These are phyloP conservation scores for Phytophthora boehmeriae DNA, from an alignment of 352 stramenopile genomes.

Conservation along the genomic window DNA sequence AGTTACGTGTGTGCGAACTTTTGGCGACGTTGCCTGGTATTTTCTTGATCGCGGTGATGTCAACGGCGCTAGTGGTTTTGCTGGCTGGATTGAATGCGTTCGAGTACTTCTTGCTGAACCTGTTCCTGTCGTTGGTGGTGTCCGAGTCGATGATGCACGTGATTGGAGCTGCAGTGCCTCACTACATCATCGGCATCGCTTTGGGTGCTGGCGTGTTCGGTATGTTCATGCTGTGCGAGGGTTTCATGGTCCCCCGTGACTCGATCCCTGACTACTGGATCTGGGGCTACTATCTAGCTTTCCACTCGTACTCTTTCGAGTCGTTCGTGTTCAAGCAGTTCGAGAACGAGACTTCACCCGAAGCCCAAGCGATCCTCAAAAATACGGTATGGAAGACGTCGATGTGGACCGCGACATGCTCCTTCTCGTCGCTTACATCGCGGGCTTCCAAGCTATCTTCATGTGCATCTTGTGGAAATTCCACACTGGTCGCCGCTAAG, in stretches of 20 bases:
- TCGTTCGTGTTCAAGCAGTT: slow-evolving; percentile 85
- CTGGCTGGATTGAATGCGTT: slow-evolving; percentile 61
- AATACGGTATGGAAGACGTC: slow-evolving; percentile 53
- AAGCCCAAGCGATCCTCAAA: slow-evolving; percentile 22
- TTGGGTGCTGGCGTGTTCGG: slow-evolving; percentile 72
- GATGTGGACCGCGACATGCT: slow-evolving; percentile 46
- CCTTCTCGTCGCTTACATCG: slow-evolving; percentile 35
- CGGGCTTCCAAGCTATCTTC: slow-evolving; percentile 40
- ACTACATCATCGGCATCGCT: slow-evolving; percentile 86
- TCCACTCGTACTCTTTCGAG: slow-evolving; percentile 86
- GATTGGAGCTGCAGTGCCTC: slow-evolving; percentile 66
- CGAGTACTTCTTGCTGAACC: slow-evolving; percentile 60
- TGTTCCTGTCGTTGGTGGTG: slow-evolving; percentile 77
- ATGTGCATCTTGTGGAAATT: slow-evolving; percentile 22
- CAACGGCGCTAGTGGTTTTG: slow-evolving; percentile 52
- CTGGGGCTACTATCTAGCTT: slow-evolving; percentile 86
- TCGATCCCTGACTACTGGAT: slow-evolving; percentile 72
- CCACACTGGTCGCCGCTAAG: background rate
- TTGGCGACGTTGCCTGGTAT: slow-evolving; percentile 71
- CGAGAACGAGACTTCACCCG: slow-evolving; percentile 24
- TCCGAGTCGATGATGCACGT: slow-evolving; percentile 84
- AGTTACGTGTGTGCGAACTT: slow-evolving; percentile 81
- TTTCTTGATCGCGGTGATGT: slow-evolving; percentile 66
- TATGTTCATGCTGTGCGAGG: slow-evolving; percentile 84
- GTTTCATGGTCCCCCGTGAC: slow-evolving; percentile 70